Percentiles rank a stretch among this genome's conserved stretches.
These are phyloP conservation scores for Mycena maculata DNA, from an alignment of 768 basidiomycete species.

Conservation along the genomic window DNA sequence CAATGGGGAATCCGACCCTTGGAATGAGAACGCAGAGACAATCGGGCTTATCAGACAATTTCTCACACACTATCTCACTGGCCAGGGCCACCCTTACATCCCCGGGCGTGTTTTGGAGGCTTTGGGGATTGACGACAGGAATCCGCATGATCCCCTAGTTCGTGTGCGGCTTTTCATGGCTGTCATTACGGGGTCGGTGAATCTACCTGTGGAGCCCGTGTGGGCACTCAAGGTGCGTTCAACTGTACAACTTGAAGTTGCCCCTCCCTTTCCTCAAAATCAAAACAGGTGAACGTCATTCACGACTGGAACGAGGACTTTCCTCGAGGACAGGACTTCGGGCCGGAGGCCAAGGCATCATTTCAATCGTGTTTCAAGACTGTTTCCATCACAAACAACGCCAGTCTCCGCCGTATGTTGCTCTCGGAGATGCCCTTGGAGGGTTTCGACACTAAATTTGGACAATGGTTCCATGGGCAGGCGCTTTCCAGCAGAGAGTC, in stretches of 20 bases:
- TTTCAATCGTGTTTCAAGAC: background rate
- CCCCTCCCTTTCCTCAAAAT: background rate
- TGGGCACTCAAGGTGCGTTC: background rate
- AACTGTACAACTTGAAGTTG: no score
- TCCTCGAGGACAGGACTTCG: background rate
- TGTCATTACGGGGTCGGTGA: background rate
- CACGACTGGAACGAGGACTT: background rate
- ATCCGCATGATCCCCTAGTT: background rate
- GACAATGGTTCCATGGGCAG: background rate
- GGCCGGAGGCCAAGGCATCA: background rate
- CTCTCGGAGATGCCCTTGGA: background rate
- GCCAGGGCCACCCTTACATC: background rate
- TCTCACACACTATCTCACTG: background rate
- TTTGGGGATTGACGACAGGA: background rate
- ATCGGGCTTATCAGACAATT: background rate
- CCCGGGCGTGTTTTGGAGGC: background rate
- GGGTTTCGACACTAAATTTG: background rate
- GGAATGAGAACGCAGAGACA: background rate
- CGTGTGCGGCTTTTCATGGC: slow-evolving; percentile 3
- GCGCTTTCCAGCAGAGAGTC: background rate
- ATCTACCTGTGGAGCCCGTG: background rate
- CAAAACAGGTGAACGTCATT: background rate
- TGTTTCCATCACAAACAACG: background rate
- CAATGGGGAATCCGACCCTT: background rate
- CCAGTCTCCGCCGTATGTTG: background rate